Conservation (phyloP, 2,329 filamentous ascomycete species). For the Biscogniauxia marginata region DNA sequence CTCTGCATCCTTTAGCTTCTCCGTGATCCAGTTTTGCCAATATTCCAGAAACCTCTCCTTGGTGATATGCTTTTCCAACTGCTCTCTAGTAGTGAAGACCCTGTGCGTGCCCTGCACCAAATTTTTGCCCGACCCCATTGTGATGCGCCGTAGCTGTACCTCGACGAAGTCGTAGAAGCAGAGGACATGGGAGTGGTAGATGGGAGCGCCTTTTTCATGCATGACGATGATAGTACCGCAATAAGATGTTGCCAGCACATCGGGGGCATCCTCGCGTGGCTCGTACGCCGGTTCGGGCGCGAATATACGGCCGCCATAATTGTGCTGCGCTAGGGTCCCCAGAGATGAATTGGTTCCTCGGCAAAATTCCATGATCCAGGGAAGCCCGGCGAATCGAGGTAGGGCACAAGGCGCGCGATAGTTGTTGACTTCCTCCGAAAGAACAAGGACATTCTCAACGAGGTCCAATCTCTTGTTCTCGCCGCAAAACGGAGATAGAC, state of each 20-base stretch:
- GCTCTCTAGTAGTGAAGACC: neutral
- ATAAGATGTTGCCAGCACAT: neutral
- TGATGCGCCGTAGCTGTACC: neutral
- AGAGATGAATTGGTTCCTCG: neutral
- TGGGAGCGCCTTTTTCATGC: conserved; percentile 1
- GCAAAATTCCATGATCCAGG: conserved; percentile 8
- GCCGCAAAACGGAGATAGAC: neutral
- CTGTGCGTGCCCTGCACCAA: neutral
- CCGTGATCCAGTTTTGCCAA: neutral
- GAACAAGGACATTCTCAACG: conserved; percentile 3
- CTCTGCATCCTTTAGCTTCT: neutral
- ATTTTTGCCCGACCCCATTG: neutral
- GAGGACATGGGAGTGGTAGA: conserved; percentile 3
- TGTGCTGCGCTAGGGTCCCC: neutral
- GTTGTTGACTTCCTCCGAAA: neutral
- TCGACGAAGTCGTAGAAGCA: conserved; percentile 11
- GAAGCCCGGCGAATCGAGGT: conserved; percentile 1
- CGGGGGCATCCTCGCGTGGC: no score
- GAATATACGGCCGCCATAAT: neutral
- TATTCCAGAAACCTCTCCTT: neutral
- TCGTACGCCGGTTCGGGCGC: neutral
- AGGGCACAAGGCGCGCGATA: neutral
- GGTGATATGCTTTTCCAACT: neutral
- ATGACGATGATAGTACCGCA: conserved; percentile 8
- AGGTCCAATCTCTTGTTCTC: neutral